These are phyloP conservation scores for Kregervanrija delftensis DNA, from an alignment of 805 yeast species.

Conservation along the genomic window DNA sequence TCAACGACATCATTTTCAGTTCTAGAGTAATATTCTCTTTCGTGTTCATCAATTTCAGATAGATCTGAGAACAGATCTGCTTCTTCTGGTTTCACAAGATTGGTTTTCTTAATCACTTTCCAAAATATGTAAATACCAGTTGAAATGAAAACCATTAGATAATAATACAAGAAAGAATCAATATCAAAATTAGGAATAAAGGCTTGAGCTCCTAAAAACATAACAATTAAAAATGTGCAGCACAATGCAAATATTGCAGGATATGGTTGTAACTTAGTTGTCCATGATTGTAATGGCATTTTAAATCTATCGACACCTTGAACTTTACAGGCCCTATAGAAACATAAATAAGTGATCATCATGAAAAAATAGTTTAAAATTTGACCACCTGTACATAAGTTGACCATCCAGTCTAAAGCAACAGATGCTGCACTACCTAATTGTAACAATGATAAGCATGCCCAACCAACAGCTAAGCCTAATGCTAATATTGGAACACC, in stretches of 20 bases:
- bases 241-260: constrained; percentile 21
- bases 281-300: constrained; percentile 42
- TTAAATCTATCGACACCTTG: constrained; percentile 42
- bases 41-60: constrained; percentile 42
- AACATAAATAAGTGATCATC: constrained; percentile 47
- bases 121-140: constrained; percentile 27
- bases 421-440: constrained; percentile 23
- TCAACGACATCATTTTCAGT: constrained; percentile 13
- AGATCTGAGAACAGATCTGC: constrained; percentile 39
- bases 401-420: constrained; percentile 22
- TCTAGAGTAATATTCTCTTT: constrained; percentile 21
- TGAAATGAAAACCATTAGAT: constrained; percentile 35
- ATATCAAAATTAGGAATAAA: constrained; percentile 31
- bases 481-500: constrained; percentile 42
- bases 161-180: constrained; percentile 34
- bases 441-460: constrained; percentile 24
- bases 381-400: constrained; percentile 21
- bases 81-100: constrained; percentile 31
- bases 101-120: constrained; percentile 33
- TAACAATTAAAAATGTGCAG: constrained; percentile 28
- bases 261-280: constrained; percentile 31
- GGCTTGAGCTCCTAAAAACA: constrained; percentile 31
- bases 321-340: constrained; percentile 50
- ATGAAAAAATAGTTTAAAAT: constrained; percentile 18
- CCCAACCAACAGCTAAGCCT: constrained; percentile 23